Evolutionary conservation across 129 eudicot genomes (phyloP), one percentile per base, ranked within the genome.

Genomic region (Escallonia herrerae): DNA sequence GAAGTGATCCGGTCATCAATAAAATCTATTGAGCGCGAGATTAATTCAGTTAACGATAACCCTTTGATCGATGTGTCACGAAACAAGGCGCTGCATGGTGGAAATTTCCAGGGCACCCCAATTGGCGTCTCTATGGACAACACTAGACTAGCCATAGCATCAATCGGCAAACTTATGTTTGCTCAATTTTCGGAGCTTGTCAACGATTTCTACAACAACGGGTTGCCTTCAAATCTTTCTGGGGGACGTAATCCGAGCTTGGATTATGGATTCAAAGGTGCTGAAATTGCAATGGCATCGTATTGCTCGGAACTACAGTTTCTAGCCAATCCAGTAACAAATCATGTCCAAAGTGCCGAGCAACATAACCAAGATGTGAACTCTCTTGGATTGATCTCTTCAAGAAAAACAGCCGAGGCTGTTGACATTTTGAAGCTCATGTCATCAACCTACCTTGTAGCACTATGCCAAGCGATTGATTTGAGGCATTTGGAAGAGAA

Each of bases 101-200:
- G 95, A 2, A 87, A 87, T 74, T 87, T 87, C 53, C 95, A 87
- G 73, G 91, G 95, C 13, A 84, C 95, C 7, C 95, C 91, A 6
- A 84, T 87, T 48, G 95, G 95, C 8, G 95, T 87, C 1, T 84
- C 95, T 4, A 87, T 87, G 95, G 95, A 87, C 67, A 87, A 82
- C 74, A 71, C 91, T 0, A 73, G 95, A 58, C 49, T 87, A 37
- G 86, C 91, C 8, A 66, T 87, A 15, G 91, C 95, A 0, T 64
- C 95, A 0, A 81, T 87, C 10, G 95, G 95, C 50, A 87, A 87
- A 60, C 79, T 87, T 11, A 81, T 87, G 86, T 87, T 87, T n/a
- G 95, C 95, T 2, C 95, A 87, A 64, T 84, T 87, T 52, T 87
- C 95, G 2, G 95, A 87, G 68, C 81, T 87, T 2, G 95, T 87